Base-by-base conservation (phyloP, 2,329 filamentous ascomycete species). In the Paecilomyces dactylethromorphus region DNA sequence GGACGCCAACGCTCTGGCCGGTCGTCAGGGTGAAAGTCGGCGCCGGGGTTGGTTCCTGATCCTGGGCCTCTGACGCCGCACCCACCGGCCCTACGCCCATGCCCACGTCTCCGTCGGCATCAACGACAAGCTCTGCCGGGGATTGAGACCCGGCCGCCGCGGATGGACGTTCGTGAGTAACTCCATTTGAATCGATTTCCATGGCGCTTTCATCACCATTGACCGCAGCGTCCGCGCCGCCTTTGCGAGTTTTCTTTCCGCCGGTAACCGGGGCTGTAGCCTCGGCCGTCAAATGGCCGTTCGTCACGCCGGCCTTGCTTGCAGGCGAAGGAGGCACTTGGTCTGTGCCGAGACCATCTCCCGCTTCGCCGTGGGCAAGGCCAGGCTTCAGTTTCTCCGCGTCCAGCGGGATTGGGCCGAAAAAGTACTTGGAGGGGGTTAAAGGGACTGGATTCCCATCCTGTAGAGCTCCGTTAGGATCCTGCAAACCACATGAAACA, bases 1-100 rank as follows among this genome's bases (percentile, higher is more conserved):
- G 79, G 59, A 80, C 73, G 60, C 75, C 78, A 63, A 76, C 69
- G 66, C 78, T 81, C 57, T 71, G 69, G 55, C 79, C 78, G 53
- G 69, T 77, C 39, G 71, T 74, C 59, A 80, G 64, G 11, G 77
- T 79, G 59, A 72, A 71, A 32, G 69, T 67, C 56, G 69, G 65
- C 10, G 70, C 64, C 54, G 65, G 65, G 58, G 68, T 64, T 59
- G 68, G 67, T 65, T 71, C 71, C 61, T 69, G 68, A 56, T 67
- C 65, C 56, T 68, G 64, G 49, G 62, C 63, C 53, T 65, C 67
- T 60, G 63, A 61, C 58, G 56, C 61, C 60, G 45, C 60, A 58
- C 62, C 57, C 39, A 45, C 55, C 35, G 65, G 59, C 59, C 66
- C 69, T 74, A 78, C 78, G 59, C 66, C 69, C 74, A 78, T 78